Base-by-base conservation (phyloP, 179 eudicot species). In the Actinidia polygama region DNA sequence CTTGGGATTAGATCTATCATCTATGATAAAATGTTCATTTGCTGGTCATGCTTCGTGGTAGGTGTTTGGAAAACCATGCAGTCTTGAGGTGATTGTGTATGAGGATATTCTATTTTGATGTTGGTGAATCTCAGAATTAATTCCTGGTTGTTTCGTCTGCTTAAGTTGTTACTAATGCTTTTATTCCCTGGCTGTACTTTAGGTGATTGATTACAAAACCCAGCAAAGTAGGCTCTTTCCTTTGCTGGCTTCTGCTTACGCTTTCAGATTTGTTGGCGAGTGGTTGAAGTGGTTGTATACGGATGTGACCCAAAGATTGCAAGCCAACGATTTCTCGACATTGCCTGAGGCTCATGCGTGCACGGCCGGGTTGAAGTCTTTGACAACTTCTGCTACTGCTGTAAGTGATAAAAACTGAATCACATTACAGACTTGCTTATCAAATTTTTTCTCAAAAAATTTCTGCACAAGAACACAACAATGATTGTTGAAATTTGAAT, bases 301-400 rank as follows among this genome's bases (percentile, higher is more conserved):
- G 67, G 99, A 96, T 86, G 98, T 96, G 62, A 96, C 92, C 2
- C 81, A 90, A 83, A 93, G 96, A 89, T 86, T 96, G 83, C 92
- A 88, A 87, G 95, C 92, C 44, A 95, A 89, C 55, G 99, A 96
- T 84, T 96, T 93, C 81, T 93, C 98, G 36, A 95, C 99, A 64
- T 85, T 96, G 92, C 98, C 99, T 63, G 99, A 96, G 88, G 98
- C 92, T 80, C 99, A 96, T 87, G 99, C 99, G 44, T 93, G 98
- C 86, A 96, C 99, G 72, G 99, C 99, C 16, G 99, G 99, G 80
- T 87, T 96, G 88, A 96, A 96, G 90, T 95, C 98, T 76, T 87
- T 96, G 92, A 95, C 99, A 36, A 95, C 99, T 62, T 79, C 98
- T 83, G 89, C 85, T 80, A 96, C 98, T 80, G 95, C 98, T 82